phyloP scores from a whole-genome alignment of 768 basidiomycete genomes.

The Kondoa subrosea region DNA sequence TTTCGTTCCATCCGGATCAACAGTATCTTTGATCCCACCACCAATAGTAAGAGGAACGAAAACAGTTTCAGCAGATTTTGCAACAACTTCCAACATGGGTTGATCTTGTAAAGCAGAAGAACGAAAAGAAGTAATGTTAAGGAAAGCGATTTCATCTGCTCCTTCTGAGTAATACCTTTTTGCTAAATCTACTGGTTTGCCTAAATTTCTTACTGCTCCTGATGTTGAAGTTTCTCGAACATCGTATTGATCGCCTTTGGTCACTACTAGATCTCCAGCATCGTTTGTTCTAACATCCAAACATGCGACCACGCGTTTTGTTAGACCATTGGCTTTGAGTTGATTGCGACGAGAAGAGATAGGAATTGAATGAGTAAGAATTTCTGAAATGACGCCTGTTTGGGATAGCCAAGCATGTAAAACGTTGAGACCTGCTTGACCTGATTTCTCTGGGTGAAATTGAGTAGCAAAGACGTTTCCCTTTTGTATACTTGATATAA shows the following conservation, averaged over 20 bases:
- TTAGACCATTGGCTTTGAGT: constrained; percentile 43
- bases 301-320: constrained; percentile 89
- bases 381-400: constrained; percentile 13
- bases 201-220: constrained; percentile 66
- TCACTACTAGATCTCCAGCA: constrained; percentile 87
- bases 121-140: constrained; percentile 99
- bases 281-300: constrained; percentile 97
- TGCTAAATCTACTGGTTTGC: constrained; percentile 86
- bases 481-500: constrained; percentile 65
- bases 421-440: constrained; percentile 62
- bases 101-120: constrained; percentile 88
- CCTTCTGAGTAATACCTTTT: constrained; percentile 67
- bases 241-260: constrained; percentile 98
- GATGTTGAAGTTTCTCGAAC: constrained; percentile 56
- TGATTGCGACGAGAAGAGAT: constrained; percentile 10
- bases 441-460: constrained; percentile 97
- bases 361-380: background rate
- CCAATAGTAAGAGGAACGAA: constrained; percentile 98
- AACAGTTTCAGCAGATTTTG: constrained; percentile 67
- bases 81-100: constrained; percentile 93
- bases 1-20: constrained; percentile 84
- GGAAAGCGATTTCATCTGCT: constrained; percentile 89
- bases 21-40: constrained; percentile 87
- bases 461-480: constrained; percentile 81
- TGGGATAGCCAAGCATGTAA: constrained; percentile 56